Evolutionary conservation across 257 asterid species (phyloP).

Genomic region (Solanum clarkiae): DNA sequence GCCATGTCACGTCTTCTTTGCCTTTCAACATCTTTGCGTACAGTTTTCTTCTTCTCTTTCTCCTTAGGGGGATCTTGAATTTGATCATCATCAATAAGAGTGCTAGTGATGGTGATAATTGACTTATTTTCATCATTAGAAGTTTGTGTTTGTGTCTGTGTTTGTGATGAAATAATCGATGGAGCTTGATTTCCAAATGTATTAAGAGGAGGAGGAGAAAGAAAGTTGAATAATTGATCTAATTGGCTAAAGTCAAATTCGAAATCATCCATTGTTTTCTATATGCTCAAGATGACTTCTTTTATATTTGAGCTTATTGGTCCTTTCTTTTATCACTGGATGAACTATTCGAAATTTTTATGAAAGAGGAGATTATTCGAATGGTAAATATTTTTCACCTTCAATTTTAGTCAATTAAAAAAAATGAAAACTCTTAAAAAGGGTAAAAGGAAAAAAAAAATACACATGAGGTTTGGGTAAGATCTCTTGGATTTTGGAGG

Average conservation of each 20-base stretch:
- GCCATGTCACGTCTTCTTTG: constrained; percentile 2
- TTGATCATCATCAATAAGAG: background rate
- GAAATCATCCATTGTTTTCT: background rate
- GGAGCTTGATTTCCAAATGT: background rate
- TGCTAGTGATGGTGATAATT: background rate
- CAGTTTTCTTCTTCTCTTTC: background rate
- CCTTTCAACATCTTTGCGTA: constrained; percentile 1
- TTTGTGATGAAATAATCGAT: background rate
- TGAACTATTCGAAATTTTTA: background rate
- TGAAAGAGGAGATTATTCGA: background rate
- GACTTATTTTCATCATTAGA: background rate
- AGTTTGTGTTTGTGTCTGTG: background rate
- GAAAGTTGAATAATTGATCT: background rate
- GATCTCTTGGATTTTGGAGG: background rate
- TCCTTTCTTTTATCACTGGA: background rate
- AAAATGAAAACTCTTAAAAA: background rate
- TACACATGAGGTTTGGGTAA: too few species aligned
- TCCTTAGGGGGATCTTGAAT: background rate
- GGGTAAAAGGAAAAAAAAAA: background rate
- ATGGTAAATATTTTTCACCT: too few species aligned
- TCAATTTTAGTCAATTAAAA: too few species aligned
- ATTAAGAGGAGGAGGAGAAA: background rate
- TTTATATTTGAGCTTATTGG: background rate
- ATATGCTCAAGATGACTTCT: background rate
- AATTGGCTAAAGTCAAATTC: background rate